A percentile compares a stretch with the other conserved stretches of the same genome.
These are phyloP conservation scores for Saccharomyces pastorianus DNA, from an alignment of 1,139 yeast genomes.

Conservation along the genomic window DNA sequence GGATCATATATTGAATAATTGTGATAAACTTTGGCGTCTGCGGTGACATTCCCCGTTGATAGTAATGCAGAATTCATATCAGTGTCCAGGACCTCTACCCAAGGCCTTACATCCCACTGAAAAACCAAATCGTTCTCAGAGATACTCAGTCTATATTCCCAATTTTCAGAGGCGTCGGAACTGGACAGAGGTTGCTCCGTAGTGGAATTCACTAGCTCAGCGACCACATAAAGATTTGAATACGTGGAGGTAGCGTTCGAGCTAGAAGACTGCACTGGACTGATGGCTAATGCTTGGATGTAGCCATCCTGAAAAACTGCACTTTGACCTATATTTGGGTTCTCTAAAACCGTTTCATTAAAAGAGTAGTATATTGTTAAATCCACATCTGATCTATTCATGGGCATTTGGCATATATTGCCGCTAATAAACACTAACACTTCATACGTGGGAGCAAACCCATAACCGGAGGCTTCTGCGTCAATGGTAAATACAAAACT, in stretches of 20 bases:
- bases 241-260: constrained; percentile 12
- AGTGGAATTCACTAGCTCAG: constrained; percentile 20
- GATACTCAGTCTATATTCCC: constrained; percentile 63
- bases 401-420: constrained; percentile 48
- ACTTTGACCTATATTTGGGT: constrained; percentile 18
- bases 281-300: constrained; percentile 47
- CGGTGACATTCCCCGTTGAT: constrained; percentile 52
- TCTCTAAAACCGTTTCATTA: constrained; percentile 36
- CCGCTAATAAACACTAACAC: constrained; percentile 53
- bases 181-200: constrained; percentile 31
- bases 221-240: constrained; percentile 40
- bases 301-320: constrained; percentile 43
- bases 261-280: constrained; percentile 26
- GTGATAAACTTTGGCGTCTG: constrained; percentile 18
- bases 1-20: constrained; percentile 30
- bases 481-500: constrained; percentile 21
- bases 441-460: constrained; percentile 35
- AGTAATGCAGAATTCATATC: constrained; percentile 67
- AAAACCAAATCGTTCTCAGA: constrained; percentile 59
- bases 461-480: constrained; percentile 11
- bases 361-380: constrained; percentile 46
- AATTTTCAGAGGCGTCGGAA: constrained; percentile 16
- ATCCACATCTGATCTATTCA: constrained; percentile 33
- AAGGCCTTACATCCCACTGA: constrained; percentile 58
- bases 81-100: constrained; percentile 60